A percentile compares a stretch with the other conserved stretches of the same genome.
Evolutionary conservation across 129 eudicot species (phyloP).

Genomic region (Solidago caesia): DNA sequence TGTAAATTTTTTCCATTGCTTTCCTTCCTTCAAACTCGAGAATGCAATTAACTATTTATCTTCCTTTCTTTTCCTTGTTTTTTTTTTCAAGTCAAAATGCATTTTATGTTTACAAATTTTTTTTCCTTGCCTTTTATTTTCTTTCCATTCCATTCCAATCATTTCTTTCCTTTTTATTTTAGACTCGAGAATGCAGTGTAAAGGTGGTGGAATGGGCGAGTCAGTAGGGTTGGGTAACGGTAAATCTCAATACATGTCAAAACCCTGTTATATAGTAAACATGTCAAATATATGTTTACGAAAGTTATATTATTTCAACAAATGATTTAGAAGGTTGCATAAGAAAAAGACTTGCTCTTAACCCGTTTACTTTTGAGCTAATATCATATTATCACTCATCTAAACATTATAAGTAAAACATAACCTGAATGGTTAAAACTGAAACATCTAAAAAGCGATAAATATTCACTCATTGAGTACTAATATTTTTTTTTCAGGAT

Average conservation of each 20-base stretch:
- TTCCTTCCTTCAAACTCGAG: no score
- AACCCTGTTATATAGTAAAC: background rate
- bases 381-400: background rate
- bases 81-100: no score
- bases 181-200: no score
- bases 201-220: background rate
- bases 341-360: background rate
- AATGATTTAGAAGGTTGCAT: background rate
- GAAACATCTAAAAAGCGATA: background rate
- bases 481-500: slow-evolving; percentile 8
- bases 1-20: no score
- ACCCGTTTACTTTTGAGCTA: background rate
- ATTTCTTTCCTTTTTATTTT: no score
- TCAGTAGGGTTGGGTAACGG: background rate
- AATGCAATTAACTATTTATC: no score
- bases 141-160: no score
- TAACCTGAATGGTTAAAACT: background rate
- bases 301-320: background rate
- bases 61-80: no score
- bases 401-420: background rate
- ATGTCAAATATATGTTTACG: background rate
- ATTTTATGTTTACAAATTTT: no score
- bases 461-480: background rate
- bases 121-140: no score
- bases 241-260: no score